Base-by-base conservation (phyloP, 257 asterid species). In the Cinchona pubescens region DNA sequence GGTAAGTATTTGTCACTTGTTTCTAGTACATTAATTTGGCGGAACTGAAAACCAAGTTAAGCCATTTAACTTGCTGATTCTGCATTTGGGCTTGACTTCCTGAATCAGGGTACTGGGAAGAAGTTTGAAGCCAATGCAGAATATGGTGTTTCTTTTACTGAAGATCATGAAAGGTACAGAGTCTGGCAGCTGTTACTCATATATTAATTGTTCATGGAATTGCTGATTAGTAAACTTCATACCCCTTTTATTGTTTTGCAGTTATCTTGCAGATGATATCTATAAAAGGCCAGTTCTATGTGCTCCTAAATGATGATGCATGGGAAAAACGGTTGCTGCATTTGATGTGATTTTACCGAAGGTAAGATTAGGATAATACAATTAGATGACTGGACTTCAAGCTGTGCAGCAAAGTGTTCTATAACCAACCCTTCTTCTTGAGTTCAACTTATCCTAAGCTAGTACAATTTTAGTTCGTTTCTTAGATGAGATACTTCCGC, bases 131-230 rank as follows among this genome's bases (percentile, higher is more conserved):
- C 80, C 42, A 79, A 75, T 77, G 75, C 88, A 32, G 88, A 90
- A 76, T 94, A 91, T 91, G 97, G 98, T 23, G 81, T 56, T 71
- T n/a, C 14, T 75, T 88, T 94, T 67, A 75, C 79, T 3, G 98
- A 94, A 83, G 98, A 92, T 86, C 96, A 94, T 27, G 92, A 90
- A 86, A 85, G 91, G 97, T 90, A 78, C 13, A 59, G 51, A 65
- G 6, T 25, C 46, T 60, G 30, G 42, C 56, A 60, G 34, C 75
- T 65, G 49, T 76, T 19, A 43, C 66, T 68, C 67, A 37, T 13
- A 70, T n/a, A n/a, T n/a, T n/a, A n/a, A n/a, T 32, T 55, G 18
- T 71, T 51, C 35, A 19, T 69, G 25, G 32, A 21, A 6, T 21
- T 16, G 53, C 23, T 69, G 25, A 25, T 45, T 15, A 34, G 16